Base-by-base conservation (phyloP, 306 rosid genomes). In the Quercus suber region DNA sequence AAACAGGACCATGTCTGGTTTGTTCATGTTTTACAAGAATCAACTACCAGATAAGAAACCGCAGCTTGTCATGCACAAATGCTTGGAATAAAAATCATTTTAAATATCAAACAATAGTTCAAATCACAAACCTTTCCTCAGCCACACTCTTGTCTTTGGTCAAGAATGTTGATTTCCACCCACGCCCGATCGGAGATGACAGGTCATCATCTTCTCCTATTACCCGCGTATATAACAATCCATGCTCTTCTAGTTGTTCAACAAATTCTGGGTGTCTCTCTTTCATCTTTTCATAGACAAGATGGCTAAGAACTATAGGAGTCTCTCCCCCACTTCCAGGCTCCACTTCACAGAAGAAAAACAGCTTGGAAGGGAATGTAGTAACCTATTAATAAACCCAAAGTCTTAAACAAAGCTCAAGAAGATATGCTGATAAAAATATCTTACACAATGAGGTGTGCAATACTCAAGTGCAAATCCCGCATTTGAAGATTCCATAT, bases 141-240 rank as follows among this genome's bases (percentile, higher is more conserved):
- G 99, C 98, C 18, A 95, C 56, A 52, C 56, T 11, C 85, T 90
- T 95, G 75, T 93, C 96, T 3, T 80, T 41, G 70, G 99, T 95
- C 78, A 91, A 80, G 91, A 92, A 91, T 4, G 99, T 93, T 18
- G 99, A 93, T 87, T 90, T 90, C 99, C 98, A 95, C 23, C 99
- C 99, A 37, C 96, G 92, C 51, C 98, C 97, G 78, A 95, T 95
- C 0, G 96, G 93, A 30, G 99, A 93, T 3, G 89, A 87, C 69
- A 94, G 93, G 77, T 93, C 87, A 15, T 95, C 97, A 0, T 68
- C 92, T 85, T 95, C 90, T 5, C 94, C 96, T 68, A 93, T 82
- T 59, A 95, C 89, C 73, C 96, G 86, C 13, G 81, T 85, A 83
- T 95, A 95, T 71, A 93, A 41, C 79, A 93, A 78, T 1, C 99